Evolutionary conservation across 441 rosid species (phyloP), one percentile per base, ranked within the genome.

Genomic region (Pelargonium cotyledonis): DNA sequence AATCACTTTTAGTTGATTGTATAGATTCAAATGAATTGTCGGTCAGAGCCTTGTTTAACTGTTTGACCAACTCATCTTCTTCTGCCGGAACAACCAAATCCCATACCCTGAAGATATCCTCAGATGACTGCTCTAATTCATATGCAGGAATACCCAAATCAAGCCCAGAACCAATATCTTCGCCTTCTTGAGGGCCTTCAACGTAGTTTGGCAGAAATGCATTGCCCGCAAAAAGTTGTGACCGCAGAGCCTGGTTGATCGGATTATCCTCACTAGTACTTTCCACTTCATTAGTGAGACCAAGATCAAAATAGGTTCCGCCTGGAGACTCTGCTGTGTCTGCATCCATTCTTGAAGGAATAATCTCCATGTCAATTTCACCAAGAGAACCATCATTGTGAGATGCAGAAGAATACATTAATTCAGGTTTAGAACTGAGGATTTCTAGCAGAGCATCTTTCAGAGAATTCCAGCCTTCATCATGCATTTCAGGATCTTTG

Each of bases 31-130:
- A 15, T 44, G 75, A 73, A 64, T 78, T 70, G 44, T 72, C 86
- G 23, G 78, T 65, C 8, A 87, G 72, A 6, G 88, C 88, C 69
- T 81, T 83, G 64, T 80, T 80, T 73, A 85, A 70, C 69, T 82
- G 89, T 66, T 78, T 75, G 40, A 66, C 61, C n/a, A 47, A 11
- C 53, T 47, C 65, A 16, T 74, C 66, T 55, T 55, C 19, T 15
- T 80, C 86, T 65, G 62, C 72, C 2, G 75, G 82, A 65, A 84
- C 74, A 63, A 73, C 75, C 70, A 87, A 75, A 77, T 86, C 92
- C 95, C 97, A 91, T 49, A 91, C 84, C 82, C 69, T 85, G 73
- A 89, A 89, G 26, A 89, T 85, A 70, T 89, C 91, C 66, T 70
- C 66, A 0, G 78, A 73, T 10, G 78, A 43, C 12, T 73, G 68